Conservation (phyloP, 2,329 filamentous ascomycete genomes). For the Aspergillus costaricaensis region DNA sequence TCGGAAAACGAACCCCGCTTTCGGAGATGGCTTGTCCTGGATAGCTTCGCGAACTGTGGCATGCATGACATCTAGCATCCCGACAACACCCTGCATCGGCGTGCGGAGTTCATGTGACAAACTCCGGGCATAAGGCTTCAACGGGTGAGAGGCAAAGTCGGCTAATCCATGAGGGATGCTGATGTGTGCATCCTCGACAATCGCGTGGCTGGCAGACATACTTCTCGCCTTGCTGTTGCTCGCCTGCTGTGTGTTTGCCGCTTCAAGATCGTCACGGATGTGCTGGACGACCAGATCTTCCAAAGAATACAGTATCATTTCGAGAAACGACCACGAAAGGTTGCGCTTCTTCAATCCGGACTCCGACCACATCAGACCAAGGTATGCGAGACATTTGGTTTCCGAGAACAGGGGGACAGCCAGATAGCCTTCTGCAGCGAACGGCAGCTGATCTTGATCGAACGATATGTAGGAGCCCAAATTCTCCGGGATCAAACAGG, state of each 20-base stretch:
- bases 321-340: conserved; percentile 66
- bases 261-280: conserved; percentile 57
- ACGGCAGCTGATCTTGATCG: conserved; percentile 59
- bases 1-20: conserved; percentile 59
- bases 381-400: conserved; percentile 68
- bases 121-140: conserved; percentile 72
- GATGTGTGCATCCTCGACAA: conserved; percentile 34
- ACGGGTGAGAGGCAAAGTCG: conserved; percentile 60
- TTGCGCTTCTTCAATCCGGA: conserved; percentile 59
- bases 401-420: conserved; percentile 66
- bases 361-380: conserved; percentile 71
- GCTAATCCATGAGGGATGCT: conserved; percentile 59
- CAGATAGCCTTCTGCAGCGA: conserved; percentile 66
- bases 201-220: conserved; percentile 22
- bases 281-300: conserved; percentile 66
- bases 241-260: conserved; percentile 37
- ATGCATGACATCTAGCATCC: conserved; percentile 76
- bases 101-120: conserved; percentile 72
- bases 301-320: conserved; percentile 67
- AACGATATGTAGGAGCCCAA: conserved; percentile 63
- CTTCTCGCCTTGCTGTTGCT: conserved; percentile 25
- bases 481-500: conserved; percentile 66
- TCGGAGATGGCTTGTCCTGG: conserved; percentile 54
- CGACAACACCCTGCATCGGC: conserved; percentile 74
- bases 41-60: conserved; percentile 69